These are phyloP conservation scores for Neltuma alba DNA, from an alignment of 306 rosid genomes.

Conservation along the genomic window DNA sequence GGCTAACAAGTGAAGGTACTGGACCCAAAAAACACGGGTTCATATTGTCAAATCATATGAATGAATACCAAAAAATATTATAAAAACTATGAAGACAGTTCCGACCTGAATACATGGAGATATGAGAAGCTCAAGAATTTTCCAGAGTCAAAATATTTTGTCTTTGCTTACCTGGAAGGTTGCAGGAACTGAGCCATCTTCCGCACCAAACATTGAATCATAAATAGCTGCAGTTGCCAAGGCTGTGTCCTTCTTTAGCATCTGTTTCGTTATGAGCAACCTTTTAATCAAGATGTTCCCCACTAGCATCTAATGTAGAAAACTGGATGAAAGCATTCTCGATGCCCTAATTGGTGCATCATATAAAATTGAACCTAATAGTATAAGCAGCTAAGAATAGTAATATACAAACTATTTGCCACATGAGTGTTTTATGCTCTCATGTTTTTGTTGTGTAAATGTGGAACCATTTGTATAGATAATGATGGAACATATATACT, in stretches of 20 bases:
- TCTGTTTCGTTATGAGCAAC: slow-evolving; percentile 50
- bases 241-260: slow-evolving; percentile 83
- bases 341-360: background rate
- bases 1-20: background rate
- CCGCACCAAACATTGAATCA: slow-evolving; percentile 89
- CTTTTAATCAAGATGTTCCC: slow-evolving; percentile 3
- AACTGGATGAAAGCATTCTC: slow-evolving; percentile 14
- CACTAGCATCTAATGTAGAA: slow-evolving; percentile 16
- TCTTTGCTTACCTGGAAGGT: slow-evolving; percentile 80
- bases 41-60: background rate
- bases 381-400: background rate
- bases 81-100: background rate
- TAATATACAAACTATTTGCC: background rate
- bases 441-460: too few relatives aligned
- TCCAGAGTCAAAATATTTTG: background rate
- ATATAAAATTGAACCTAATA: background rate
- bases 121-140: background rate
- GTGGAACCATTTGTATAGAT: too few relatives aligned
- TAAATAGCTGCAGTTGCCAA: slow-evolving; percentile 94
- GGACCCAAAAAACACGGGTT: background rate
- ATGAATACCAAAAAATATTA: background rate
- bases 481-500: too few relatives aligned
- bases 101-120: background rate
- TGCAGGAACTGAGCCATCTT: slow-evolving; percentile 93
- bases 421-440: too few relatives aligned